A percentile compares a stretch with the other conserved stretches of the same genome.
Evolutionary conservation across 352 stramenopile species (phyloP).

Genomic region (Pseudoperonospora humuli): DNA sequence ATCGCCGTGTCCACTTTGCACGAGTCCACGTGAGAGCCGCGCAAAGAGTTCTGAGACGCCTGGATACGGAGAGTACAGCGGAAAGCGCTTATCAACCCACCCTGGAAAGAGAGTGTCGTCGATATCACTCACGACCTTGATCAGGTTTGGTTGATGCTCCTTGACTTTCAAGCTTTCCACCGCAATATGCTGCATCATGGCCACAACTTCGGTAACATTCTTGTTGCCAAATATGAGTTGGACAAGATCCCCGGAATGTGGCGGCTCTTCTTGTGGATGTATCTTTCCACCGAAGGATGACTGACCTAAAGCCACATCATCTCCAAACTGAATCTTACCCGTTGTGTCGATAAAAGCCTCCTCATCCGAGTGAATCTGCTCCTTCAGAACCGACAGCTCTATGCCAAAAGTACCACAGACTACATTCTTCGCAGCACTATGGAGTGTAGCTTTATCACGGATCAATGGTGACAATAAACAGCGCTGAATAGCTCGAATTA

Average conservation of each 20-base stretch:
- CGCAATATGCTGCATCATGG: constrained; percentile 79
- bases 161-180: constrained; percentile 70
- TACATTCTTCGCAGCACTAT: constrained; percentile 63
- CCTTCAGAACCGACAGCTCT: constrained; percentile 71
- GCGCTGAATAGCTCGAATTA: constrained; percentile 73
- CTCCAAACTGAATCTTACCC: constrained; percentile 22
- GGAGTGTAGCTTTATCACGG: constrained; percentile 54
- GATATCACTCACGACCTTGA: constrained; percentile 85
- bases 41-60: constrained; percentile 67
- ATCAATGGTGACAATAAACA: constrained; percentile 65
- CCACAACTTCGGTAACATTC: constrained; percentile 72
- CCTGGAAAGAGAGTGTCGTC: constrained; percentile 78
- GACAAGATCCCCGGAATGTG: constrained; percentile 66
- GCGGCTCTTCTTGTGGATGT: constrained; percentile 27
- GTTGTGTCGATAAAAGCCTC: constrained; percentile 33
- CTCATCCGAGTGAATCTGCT: constrained; percentile 67
- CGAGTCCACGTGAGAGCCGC: constrained; percentile 50
- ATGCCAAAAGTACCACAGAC: constrained; percentile 56
- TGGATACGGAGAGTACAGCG: constrained; percentile 70
- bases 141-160: constrained; percentile 37
- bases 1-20: constrained; percentile 24
- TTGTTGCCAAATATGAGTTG: constrained; percentile 72
- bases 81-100: constrained; percentile 68
- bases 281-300: constrained; percentile 2
- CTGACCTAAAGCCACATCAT: constrained; percentile 6